These are phyloP conservation scores for Leishmania aethiopica DNA, from an alignment of 208 protist genomes.

Conservation along the genomic window DNA sequence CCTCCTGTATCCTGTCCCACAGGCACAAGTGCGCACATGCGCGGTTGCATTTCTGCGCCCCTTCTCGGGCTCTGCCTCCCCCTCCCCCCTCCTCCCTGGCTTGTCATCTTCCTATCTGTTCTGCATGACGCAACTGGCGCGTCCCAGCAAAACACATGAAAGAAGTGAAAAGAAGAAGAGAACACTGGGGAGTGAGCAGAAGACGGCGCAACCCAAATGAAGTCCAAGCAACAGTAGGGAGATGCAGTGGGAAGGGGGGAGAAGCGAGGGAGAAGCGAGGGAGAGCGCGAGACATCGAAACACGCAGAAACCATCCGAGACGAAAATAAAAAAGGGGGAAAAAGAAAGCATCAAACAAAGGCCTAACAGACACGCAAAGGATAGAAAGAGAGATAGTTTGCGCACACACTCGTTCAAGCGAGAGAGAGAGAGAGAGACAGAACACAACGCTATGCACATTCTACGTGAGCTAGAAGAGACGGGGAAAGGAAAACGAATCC, in stretches of 20 bases:
- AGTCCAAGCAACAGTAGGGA: constrained; percentile 1
- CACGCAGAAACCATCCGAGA: neutral
- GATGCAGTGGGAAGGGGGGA: neutral
- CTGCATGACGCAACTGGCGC: neutral
- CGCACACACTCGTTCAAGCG: no score
- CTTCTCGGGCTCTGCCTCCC: neutral
- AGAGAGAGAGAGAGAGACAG: no score
- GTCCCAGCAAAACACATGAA: neutral
- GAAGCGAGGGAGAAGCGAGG: neutral
- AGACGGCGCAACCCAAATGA: neutral
- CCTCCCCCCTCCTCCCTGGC: no score
- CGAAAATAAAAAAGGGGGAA: neutral
- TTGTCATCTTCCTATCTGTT: neutral
- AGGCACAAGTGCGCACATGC: neutral
- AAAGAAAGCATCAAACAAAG: neutral
- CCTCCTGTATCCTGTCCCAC: neutral
- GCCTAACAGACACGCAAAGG: neutral
- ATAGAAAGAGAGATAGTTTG: no score
- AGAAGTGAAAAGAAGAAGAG: neutral
- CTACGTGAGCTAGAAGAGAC: neutral
- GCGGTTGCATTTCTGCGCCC: neutral
- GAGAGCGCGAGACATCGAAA: neutral
- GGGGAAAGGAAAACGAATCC: neutral
- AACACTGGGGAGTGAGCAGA: no score
- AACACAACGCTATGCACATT: neutral